Base-by-base conservation (phyloP, 192 early-diverging fungal genomes). In the Coemansia sp. region DNA sequence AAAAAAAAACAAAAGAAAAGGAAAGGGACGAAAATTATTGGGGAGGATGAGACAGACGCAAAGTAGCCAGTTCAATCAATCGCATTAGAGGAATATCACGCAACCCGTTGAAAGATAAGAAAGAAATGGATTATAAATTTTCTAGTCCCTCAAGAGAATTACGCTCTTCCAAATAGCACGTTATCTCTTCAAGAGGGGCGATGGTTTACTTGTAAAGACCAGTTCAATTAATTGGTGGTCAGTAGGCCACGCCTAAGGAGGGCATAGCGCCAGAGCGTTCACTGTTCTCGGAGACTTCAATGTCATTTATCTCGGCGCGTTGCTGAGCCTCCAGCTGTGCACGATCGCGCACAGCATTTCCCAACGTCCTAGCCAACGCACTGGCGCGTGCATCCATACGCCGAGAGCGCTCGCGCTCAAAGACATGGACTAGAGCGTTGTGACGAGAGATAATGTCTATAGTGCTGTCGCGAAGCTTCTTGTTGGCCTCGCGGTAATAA, bases 401-500 rank as follows among this genome's bases (percentile, higher is more conserved):
- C 16, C 76, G 71, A 15, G 56, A 19, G 8, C 73, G 72, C 49
- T 85, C 83, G 46, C 69, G 42, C 66, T 78, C 70, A 65, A 82
- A 69, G 26, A 71, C 59, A 12, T 65, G 76, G 47, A 85, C 79
- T 7, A 85, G 68, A 18, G 78, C 83, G 52, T 85, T 85, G 73
- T 85, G 79, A 49, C 71, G 66, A 18, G 83, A 85, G 7, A 71
- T 65, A 5, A 72, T 59, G 22, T 85, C 77, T 12, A 63, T 61
- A 21, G 80, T 47, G 19, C 59, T 72, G 11, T 68, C 65, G 26
- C 79, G 75, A n/a, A 85, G 76, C 60, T 77, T 74, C 9, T 56
- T 43, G 49, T 85, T 85, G 54, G 83, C 76, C 52, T 85, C 79
- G 39, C 83, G 79, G 63, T 85, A 85, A 63, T 85, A 85, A 66